Base-by-base conservation (phyloP, 768 basidiomycete species). In the Lentinula boryana region DNA sequence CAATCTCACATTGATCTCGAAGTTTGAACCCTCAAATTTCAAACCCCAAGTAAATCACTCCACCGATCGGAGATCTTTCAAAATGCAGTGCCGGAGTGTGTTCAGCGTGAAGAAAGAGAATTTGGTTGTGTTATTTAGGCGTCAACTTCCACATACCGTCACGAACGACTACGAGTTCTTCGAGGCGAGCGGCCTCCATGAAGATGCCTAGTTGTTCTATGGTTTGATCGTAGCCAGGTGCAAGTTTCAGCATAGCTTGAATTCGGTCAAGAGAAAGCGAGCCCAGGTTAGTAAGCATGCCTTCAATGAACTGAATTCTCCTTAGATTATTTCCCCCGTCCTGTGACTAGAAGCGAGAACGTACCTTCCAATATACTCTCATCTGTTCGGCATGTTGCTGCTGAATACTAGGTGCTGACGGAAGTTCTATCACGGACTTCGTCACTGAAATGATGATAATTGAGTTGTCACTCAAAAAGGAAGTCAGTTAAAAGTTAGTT, bases 271-370 rank as follows among this genome's bases (percentile, higher is more conserved):
- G 68, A 1, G 88, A 81, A 15, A 95, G 78, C 2, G 84, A 71
- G 9, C 89, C 90, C 48, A 98, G 76, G 70, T 94, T 95, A 58
- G 86, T 93, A 60, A 97, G 86, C 89, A 94, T 93, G 32, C 91
- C 93, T 72, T 92, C 88, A 62, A 95, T 90, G 73, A 89, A 95
- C 89, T 93, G 62, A 5, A 7, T 13, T 8, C 16, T 51, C 32
- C 7, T 23, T 4, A 32, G 38, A 40, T 23, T 23, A 33, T 55
- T 12, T 32, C 33, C n/a, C 4, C 12, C n/a, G 40, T 31, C 16
- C 5, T 8, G 36, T 5, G 13, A 15, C 57, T 33, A 9, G 35
- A 60, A 6, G 53, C 46, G 35, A 40, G 36, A 76, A 76, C 72
- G 6, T 56, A 87, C 92, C 84, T 91, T 93, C 93, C 93, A 95